Evolutionary conservation across 805 yeast species (phyloP).

Genomic region (Metschnikowia reukaufii): DNA sequence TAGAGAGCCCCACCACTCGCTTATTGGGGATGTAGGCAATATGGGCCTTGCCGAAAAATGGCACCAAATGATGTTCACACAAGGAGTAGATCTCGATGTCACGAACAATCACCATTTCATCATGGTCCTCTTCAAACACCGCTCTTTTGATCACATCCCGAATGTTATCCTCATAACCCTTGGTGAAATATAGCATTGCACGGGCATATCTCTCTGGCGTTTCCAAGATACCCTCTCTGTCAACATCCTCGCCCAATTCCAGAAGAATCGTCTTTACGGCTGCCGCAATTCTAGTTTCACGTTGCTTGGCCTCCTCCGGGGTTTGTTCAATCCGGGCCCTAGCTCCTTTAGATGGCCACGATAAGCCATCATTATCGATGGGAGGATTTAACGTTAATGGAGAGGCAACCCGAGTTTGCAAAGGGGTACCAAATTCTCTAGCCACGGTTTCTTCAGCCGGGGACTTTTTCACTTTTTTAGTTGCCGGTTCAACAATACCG

Average conservation of each 20-base stretch:
- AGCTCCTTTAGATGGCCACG: constrained; percentile 94
- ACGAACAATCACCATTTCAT: constrained; percentile 97
- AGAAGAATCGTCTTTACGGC: constrained; percentile 77
- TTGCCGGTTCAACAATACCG: constrained; percentile 8
- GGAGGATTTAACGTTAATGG: constrained; percentile 85
- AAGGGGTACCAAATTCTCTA: constrained; percentile 48
- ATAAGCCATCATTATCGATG: constrained; percentile 83
- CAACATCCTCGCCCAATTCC: constrained; percentile 89
- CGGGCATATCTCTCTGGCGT: constrained; percentile 96
- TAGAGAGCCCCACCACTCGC: constrained; percentile 87
- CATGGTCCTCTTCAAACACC: constrained; percentile 96
- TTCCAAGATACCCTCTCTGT: constrained; percentile 84
- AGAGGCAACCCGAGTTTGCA: constrained; percentile 74
- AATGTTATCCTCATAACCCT: constrained; percentile 94
- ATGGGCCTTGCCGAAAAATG: constrained; percentile 95
- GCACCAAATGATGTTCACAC: constrained; percentile 98
- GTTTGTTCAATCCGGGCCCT: constrained; percentile 69
- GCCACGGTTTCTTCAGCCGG: constrained; percentile 18
- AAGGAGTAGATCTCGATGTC: constrained; percentile 90
- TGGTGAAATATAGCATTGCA: constrained; percentile 93
- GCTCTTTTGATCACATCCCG: constrained; percentile 91
- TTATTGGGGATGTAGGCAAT: constrained; percentile 97
- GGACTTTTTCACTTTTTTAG: constrained; percentile 24
- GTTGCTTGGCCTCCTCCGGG: constrained; percentile 58
- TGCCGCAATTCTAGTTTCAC: constrained; percentile 75